phyloP scores from a whole-genome alignment of 306 rosid species.

The Lathyrus sativus region DNA sequence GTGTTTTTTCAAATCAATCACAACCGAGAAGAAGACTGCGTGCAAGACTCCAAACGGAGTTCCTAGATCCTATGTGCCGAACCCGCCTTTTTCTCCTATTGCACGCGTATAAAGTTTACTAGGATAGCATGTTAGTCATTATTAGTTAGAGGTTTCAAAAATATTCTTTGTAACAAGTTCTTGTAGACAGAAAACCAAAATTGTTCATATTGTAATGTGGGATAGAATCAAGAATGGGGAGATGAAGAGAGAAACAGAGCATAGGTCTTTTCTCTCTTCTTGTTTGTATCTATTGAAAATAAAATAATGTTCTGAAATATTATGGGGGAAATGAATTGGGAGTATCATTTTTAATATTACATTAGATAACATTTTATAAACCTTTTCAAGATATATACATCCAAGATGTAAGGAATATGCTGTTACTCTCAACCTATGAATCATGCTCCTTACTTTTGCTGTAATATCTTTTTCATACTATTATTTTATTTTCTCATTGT shows the following conservation, averaged over 20 bases:
- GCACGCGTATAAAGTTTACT: slow-evolving; percentile 59
- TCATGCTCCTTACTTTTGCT: neutral
- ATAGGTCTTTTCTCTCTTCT: slow-evolving; percentile 20
- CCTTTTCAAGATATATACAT: neutral
- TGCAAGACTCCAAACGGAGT: slow-evolving; percentile 58
- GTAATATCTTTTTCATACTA: neutral
- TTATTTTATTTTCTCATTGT: neutral
- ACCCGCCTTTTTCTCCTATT: slow-evolving; percentile 88
- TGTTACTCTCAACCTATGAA: neutral
- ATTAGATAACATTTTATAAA: neutral
- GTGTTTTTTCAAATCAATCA: slow-evolving; percentile 58
- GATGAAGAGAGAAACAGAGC: slow-evolving; percentile 27
- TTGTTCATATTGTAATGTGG: slow-evolving; percentile 47
- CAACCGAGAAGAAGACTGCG: slow-evolving; percentile 50
- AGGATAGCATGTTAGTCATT: slow-evolving; percentile 18
- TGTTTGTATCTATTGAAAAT: slow-evolving; percentile 39
- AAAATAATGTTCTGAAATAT: slow-evolving; percentile 31
- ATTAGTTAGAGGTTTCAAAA: slow-evolving; percentile 34
- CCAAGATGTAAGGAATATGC: neutral
- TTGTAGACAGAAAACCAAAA: slow-evolving; percentile 33
- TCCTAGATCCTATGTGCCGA: slow-evolving; percentile 59
- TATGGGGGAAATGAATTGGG: slow-evolving; percentile 35
- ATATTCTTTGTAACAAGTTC: slow-evolving; percentile 44
- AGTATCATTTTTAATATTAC: slow-evolving; percentile 5
- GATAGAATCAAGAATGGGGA: slow-evolving; percentile 36